These are phyloP conservation scores for Suillus lakei DNA, from an alignment of 768 basidiomycete genomes.

Conservation along the genomic window DNA sequence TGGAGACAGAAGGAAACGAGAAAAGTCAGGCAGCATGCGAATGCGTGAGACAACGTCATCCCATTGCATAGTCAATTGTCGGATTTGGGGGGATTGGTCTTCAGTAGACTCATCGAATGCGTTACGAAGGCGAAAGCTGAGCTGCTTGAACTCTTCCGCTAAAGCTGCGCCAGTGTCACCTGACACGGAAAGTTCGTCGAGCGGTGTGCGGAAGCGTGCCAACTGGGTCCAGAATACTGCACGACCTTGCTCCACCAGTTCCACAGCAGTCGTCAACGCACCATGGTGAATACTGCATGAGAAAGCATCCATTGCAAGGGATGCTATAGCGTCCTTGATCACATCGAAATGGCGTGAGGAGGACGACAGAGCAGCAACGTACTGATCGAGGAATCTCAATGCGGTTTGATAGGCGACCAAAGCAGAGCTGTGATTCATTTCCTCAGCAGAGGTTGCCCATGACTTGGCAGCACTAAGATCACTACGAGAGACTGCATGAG, in stretches of 20 bases:
- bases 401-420: conserved; percentile 32
- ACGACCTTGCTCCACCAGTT: conserved; percentile 1
- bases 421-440: conserved; percentile 26
- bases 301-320: neutral
- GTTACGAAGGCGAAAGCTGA: conserved; percentile 12
- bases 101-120: neutral
- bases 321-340: neutral
- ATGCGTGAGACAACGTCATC: conserved; percentile 14
- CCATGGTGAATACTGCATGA: neutral
- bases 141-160: conserved; percentile 10
- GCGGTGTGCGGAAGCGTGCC: neutral
- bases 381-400: conserved; percentile 27
- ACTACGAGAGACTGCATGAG: conserved; percentile 5
- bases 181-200: neutral
- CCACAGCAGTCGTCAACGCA: neutral
- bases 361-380: conserved; percentile 9
- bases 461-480: conserved; percentile 16
- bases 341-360: conserved; percentile 1
- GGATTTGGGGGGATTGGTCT: conserved; percentile 1
- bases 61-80: conserved; percentile 4
- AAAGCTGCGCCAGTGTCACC: conserved; percentile 1
- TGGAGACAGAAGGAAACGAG: conserved; percentile 19
- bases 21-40: conserved; percentile 15
- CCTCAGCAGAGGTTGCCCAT: conserved; percentile 17
- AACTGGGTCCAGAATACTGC: neutral